phyloP scores from a whole-genome alignment of 768 basidiomycete genomes.

The Podaxis sp. region DNA sequence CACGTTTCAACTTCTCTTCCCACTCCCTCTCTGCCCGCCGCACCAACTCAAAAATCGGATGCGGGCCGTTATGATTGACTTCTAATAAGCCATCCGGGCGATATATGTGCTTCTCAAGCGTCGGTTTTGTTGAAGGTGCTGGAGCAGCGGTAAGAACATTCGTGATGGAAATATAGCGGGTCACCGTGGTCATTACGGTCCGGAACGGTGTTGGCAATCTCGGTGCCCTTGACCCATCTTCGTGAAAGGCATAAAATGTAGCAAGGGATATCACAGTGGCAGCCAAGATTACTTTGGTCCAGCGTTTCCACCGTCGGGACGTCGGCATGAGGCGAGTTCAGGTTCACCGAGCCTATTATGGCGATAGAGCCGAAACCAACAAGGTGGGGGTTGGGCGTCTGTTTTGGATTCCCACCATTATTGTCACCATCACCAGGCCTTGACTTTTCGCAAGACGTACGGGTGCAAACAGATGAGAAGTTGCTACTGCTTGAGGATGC shows the following conservation, averaged over 20 bases:
- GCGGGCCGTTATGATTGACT: slow-evolving; percentile 41
- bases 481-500: no score
- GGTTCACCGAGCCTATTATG: background rate
- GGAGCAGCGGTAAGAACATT: background rate
- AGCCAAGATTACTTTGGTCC: background rate
- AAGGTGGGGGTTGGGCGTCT: background rate
- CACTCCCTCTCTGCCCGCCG: slow-evolving; percentile 68
- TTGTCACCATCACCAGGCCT: no score
- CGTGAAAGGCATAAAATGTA: background rate
- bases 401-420: background rate
- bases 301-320: slow-evolving; percentile 2
- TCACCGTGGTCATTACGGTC: slow-evolving; percentile 11
- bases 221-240: background rate
- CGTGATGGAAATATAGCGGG: slow-evolving; percentile 1
- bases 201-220: slow-evolving; percentile 1
- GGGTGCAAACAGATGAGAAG: no score
- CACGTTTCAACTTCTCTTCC: slow-evolving; percentile 53
- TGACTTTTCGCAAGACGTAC: background rate
- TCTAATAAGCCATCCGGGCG: slow-evolving; percentile 41
- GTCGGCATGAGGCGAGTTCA: background rate
- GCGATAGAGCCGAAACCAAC: background rate
- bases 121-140: slow-evolving; percentile 1
- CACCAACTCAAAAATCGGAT: slow-evolving; percentile 82
- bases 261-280: background rate
- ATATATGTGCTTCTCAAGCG: slow-evolving; percentile 32